phyloP scores from a whole-genome alignment of 129 eudicot genomes.

The Glebionis coronaria region DNA sequence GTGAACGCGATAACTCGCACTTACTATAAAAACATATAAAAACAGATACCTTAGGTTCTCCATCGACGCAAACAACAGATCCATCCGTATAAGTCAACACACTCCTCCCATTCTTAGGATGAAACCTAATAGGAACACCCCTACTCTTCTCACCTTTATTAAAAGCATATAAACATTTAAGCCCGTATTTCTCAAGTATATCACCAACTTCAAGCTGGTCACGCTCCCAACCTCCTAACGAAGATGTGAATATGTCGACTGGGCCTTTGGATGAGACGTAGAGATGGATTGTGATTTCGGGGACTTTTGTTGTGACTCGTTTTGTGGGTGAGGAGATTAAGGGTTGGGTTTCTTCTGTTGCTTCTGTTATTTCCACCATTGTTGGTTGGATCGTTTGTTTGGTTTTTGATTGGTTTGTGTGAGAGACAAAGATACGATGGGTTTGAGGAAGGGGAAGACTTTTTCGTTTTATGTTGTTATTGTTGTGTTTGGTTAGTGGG shows the following conservation, averaged over 20 bases:
- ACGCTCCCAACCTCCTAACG: conserved; percentile 87
- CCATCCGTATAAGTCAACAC: conserved; percentile 63
- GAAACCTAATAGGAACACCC: conserved; percentile 72
- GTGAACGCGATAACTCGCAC: too few species aligned
- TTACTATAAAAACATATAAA: too few species aligned
- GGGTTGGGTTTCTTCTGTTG: too few species aligned
- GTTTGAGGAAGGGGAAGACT: too few species aligned
- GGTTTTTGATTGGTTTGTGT: too few species aligned
- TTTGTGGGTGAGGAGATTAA: too few species aligned
- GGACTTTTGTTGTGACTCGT: conserved; percentile 56
- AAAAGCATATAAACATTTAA: conserved; percentile 66
- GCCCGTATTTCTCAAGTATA: conserved; percentile 56
- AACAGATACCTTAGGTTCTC: too few species aligned
- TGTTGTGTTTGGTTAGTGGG: too few species aligned
- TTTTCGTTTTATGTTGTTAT: too few species aligned
- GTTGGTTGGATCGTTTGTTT: too few species aligned
- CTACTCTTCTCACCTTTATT: conserved; percentile 51
- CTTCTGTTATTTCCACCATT: too few species aligned
- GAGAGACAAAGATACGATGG: too few species aligned
- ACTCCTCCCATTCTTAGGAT: conserved; percentile 66
- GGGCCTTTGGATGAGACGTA: conserved; percentile 66
- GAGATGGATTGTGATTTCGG: conserved; percentile 66
- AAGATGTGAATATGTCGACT: conserved; percentile 52
- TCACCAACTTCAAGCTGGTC: conserved; percentile 82
- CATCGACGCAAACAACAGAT: conserved; percentile 11